These are phyloP conservation scores for Penicillium cataractarum DNA, from an alignment of 495 filamentous ascomycete genomes.

Conservation along the genomic window DNA sequence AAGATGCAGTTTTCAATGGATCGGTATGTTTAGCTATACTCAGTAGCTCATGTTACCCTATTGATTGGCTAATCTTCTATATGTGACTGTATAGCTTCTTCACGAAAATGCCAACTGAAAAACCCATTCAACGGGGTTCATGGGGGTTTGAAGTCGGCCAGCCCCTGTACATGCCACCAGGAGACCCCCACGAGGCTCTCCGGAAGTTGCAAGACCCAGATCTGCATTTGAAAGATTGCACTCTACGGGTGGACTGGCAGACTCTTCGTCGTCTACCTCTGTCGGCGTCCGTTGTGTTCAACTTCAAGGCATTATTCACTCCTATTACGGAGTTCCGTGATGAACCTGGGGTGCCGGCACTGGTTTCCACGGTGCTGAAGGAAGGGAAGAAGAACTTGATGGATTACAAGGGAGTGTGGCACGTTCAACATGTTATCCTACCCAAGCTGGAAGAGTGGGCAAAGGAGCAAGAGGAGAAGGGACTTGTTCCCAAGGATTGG, in stretches of 20 bases:
- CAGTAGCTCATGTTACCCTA: neutral
- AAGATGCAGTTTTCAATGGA: conserved; percentile 93
- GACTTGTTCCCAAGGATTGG: conserved; percentile 66
- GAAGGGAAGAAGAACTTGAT: conserved; percentile 77
- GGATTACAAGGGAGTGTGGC: conserved; percentile 86
- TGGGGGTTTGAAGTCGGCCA: conserved; percentile 83
- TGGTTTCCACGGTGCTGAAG: conserved; percentile 68
- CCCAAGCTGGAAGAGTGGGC: conserved; percentile 69
- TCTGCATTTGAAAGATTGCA: conserved; percentile 61
- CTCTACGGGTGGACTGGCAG: conserved; percentile 91
- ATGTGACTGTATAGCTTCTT: conserved; percentile 63
- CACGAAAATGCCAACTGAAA: conserved; percentile 71
- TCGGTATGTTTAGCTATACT: conserved; percentile 48
- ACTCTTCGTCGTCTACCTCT: conserved; percentile 82
- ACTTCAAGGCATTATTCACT: conserved; percentile 91
- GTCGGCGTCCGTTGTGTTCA: conserved; percentile 77
- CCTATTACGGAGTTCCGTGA: conserved; percentile 71
- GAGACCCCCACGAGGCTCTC: conserved; percentile 66
- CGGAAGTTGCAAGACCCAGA: conserved; percentile 59
- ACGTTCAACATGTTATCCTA: conserved; percentile 76
- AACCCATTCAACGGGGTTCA: conserved; percentile 83
- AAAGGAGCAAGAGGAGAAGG: conserved; percentile 68
- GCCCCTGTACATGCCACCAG: conserved; percentile 78
- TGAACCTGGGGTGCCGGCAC: conserved; percentile 72
- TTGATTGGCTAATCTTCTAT: neutral